These are phyloP conservation scores for Aeschynomene evenia DNA, from an alignment of 306 rosid genomes.

Conservation along the genomic window DNA sequence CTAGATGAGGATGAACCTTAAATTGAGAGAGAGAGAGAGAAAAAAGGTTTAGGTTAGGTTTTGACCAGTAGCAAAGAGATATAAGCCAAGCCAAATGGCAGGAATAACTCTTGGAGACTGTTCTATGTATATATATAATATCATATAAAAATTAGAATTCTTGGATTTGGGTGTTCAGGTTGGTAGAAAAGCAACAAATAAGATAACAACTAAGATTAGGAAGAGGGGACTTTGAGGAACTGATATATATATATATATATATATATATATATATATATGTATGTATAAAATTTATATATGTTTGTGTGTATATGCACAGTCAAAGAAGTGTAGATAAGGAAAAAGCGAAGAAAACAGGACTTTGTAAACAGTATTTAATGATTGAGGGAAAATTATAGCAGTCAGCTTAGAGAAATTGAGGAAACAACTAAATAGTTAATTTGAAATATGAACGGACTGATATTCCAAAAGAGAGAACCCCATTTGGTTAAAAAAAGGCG, in stretches of 20 bases:
- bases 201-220: slow-evolving; percentile 7
- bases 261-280: too few species aligned
- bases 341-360: not conserved
- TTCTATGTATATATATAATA: slow-evolving; percentile 21
- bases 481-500: not conserved
- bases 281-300: too few species aligned
- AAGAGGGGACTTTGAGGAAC: slow-evolving; percentile 23
- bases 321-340: slow-evolving; percentile 15
- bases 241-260: too few species aligned
- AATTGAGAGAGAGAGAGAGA: slow-evolving; percentile 22
- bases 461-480: slow-evolving; percentile 1
- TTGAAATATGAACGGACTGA: slow-evolving; percentile 22
- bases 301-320: not conserved
- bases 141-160: slow-evolving; percentile 16
- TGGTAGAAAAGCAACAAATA: slow-evolving; percentile 42
- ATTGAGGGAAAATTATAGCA: not conserved
- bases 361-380: not conserved
- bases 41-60: slow-evolving; percentile 29
- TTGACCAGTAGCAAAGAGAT: slow-evolving; percentile 35
- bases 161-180: slow-evolving; percentile 32
- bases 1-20: slow-evolving; percentile 37
- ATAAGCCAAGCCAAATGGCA: slow-evolving; percentile 30
- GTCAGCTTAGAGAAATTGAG: slow-evolving; percentile 19
- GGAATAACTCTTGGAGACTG: slow-evolving; percentile 30
- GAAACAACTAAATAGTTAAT: not conserved